Evolutionary conservation across 495 filamentous ascomycete species (phyloP).

Genomic region (Lindgomyces ingoldianus): DNA sequence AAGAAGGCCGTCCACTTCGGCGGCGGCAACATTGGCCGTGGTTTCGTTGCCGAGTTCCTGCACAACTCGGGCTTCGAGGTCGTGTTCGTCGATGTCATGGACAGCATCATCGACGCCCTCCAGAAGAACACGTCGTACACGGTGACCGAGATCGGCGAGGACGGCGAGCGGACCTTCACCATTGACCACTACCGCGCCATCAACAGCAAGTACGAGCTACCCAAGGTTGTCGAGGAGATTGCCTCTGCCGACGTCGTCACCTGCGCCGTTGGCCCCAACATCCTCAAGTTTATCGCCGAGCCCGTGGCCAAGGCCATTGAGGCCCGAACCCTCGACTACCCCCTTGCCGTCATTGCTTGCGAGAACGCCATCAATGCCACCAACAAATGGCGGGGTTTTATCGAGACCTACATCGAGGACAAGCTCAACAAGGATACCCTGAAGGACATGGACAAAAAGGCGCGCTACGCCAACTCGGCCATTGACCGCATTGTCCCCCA

Average conservation of each 20-base stretch:
- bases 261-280: conserved; percentile 92
- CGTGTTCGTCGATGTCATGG: conserved; percentile 91
- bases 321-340: conserved; percentile 65
- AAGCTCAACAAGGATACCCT: conserved; percentile 46
- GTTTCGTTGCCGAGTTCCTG: conserved; percentile 69
- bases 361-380: conserved; percentile 96
- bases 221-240: conserved; percentile 80
- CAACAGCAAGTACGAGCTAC: conserved; percentile 83
- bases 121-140: conserved; percentile 75
- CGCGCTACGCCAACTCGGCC: conserved; percentile 88
- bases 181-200: conserved; percentile 95
- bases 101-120: conserved; percentile 71
- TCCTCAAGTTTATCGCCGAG: conserved; percentile 93
- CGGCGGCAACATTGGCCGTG: conserved; percentile 80
- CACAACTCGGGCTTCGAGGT: conserved; percentile 88
- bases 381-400: conserved; percentile 75
- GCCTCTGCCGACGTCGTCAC: conserved; percentile 85
- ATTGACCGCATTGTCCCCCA: conserved; percentile 96
- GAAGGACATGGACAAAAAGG: conserved; percentile 45
- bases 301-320: conserved; percentile 90
- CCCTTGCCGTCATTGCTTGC: conserved; percentile 90
- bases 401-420: conserved; percentile 78
- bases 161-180: conserved; percentile 75
- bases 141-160: conserved; percentile 88
- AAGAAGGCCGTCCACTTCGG: conserved; percentile 93